phyloP scores from a whole-genome alignment of 75 land plant genomes.

The Chamaecyparis obtusa region DNA sequence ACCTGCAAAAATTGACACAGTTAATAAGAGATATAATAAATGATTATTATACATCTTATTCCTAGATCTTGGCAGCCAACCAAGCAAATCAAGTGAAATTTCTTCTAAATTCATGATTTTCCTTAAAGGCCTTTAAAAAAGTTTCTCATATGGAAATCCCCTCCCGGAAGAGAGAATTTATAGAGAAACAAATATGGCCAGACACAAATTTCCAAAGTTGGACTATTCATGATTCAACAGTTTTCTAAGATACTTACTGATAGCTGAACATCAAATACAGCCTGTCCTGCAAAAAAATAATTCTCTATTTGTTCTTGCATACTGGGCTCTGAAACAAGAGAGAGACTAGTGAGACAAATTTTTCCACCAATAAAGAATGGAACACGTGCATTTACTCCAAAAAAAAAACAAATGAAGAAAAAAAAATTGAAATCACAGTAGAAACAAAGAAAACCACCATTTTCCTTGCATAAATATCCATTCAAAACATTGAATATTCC shows the following conservation, averaged over 20 bases:
- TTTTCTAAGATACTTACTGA: constrained; percentile 22
- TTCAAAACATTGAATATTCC: not conserved
- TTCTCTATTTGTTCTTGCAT: constrained; percentile 42
- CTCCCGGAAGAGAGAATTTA: not conserved
- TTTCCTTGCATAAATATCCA: not conserved
- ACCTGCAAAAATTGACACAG: constrained; percentile 5
- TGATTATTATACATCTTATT: not conserved
- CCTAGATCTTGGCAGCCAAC: not conserved
- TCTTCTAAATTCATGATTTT: not conserved
- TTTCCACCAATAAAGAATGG: not conserved
- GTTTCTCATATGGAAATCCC: not conserved
- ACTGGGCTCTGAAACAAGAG: constrained; percentile 17
- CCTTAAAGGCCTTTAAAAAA: not conserved
- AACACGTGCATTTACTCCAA: not conserved
- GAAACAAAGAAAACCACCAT: not conserved
- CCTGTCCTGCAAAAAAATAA: constrained; percentile 29
- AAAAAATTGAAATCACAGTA: not conserved
- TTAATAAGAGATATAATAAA: not conserved
- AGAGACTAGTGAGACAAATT: not conserved
- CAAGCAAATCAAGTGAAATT: not conserved
- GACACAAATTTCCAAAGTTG: not conserved
- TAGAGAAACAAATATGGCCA: not conserved
- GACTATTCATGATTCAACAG: not conserved
- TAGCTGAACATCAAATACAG: constrained; percentile 32
- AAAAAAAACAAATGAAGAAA: not conserved